Percentiles rank a stretch among this genome's conserved stretches.
Evolutionary conservation across 2,329 filamentous ascomycete genomes (phyloP).

Genomic region (Clonostachys sp.): DNA sequence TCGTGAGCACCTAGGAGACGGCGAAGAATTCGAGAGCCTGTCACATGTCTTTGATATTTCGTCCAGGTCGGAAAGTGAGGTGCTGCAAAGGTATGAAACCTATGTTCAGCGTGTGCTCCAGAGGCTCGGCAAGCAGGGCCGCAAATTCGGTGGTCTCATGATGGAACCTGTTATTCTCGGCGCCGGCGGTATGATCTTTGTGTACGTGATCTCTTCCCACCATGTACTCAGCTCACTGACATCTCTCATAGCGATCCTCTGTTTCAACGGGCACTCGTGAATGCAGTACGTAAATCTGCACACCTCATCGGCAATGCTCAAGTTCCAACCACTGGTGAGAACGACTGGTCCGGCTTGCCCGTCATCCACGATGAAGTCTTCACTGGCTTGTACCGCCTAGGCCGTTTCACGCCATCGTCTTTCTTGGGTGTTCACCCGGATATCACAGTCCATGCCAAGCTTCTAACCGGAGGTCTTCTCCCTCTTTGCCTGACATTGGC

Average conservation of each 20-base stretch:
- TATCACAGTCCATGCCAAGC: slow-evolving; percentile 77
- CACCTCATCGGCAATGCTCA: slow-evolving; percentile 43
- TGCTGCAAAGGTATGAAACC: slow-evolving; percentile 40
- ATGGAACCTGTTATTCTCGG: slow-evolving; percentile 79
- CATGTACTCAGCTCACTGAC: slow-evolving; percentile 5
- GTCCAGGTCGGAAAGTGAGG: slow-evolving; percentile 6
- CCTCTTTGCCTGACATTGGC: slow-evolving; percentile 75
- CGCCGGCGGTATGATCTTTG: slow-evolving; percentile 79
- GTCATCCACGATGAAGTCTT: slow-evolving; percentile 86
- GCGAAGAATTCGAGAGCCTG: slow-evolving; percentile 40
- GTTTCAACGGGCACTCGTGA: slow-evolving; percentile 69
- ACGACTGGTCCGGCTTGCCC: slow-evolving; percentile 68
- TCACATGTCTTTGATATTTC: slow-evolving; percentile 57
- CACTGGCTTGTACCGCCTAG: slow-evolving; percentile 78
- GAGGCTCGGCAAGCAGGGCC: slow-evolving; percentile 46
- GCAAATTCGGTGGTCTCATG: slow-evolving; percentile 71
- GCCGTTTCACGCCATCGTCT: slow-evolving; percentile 64
- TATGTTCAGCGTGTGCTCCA: slow-evolving; percentile 55
- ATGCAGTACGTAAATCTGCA: slow-evolving; percentile 57
- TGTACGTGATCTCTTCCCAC: slow-evolving; percentile 39
- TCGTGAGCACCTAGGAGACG: slow-evolving; percentile 34
- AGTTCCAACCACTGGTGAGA: slow-evolving; percentile 7
- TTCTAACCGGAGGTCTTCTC: slow-evolving; percentile 75
- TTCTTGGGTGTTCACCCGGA: slow-evolving; percentile 68
- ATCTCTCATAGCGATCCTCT: slow-evolving; percentile 61